These are phyloP conservation scores for Scytalidium sp. DNA, from an alignment of 2,329 filamentous ascomycete genomes.

Conservation along the genomic window DNA sequence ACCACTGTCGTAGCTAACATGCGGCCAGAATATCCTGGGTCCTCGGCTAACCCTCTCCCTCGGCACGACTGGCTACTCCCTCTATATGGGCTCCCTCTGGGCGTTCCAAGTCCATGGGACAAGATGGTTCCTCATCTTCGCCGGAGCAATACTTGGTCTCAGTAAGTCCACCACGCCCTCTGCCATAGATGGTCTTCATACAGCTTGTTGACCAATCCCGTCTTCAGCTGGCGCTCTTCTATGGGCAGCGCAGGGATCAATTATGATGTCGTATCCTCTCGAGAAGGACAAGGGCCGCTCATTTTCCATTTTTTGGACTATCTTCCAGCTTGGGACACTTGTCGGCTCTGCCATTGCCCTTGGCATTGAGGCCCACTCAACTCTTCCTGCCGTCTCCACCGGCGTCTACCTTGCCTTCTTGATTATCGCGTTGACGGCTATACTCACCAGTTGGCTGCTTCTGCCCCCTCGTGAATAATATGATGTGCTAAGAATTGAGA, in stretches of 20 bases:
- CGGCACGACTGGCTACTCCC: conserved; percentile 70
- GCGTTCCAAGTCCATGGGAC: conserved; percentile 59
- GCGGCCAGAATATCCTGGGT: conserved; percentile 70
- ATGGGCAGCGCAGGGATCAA: conserved; percentile 76
- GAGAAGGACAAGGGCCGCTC: conserved; percentile 80
- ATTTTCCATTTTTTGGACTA: conserved; percentile 87
- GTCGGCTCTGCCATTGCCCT: conserved; percentile 58
- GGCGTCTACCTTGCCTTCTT: no score
- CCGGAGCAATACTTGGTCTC: conserved; percentile 72
- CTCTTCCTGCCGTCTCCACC: no score
- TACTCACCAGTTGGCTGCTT: no score
- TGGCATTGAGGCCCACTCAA: no score
- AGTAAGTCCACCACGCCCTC: no score
- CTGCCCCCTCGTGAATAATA: no score
- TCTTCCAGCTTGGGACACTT: conserved; percentile 85
- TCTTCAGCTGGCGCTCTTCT: no score
- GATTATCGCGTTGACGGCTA: no score
- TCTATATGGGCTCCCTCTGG: conserved; percentile 69
- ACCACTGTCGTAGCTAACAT: no score
- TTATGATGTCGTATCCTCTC: conserved; percentile 83
- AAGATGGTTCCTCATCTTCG: conserved; percentile 66
- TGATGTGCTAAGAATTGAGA: no score
- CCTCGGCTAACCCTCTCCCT: conserved; percentile 64
- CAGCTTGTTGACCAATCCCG: no score
- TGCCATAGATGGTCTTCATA: no score